Evolutionary conservation across 805 yeast genomes (phyloP).

Genomic region (Jamesozyma gamospora): DNA sequence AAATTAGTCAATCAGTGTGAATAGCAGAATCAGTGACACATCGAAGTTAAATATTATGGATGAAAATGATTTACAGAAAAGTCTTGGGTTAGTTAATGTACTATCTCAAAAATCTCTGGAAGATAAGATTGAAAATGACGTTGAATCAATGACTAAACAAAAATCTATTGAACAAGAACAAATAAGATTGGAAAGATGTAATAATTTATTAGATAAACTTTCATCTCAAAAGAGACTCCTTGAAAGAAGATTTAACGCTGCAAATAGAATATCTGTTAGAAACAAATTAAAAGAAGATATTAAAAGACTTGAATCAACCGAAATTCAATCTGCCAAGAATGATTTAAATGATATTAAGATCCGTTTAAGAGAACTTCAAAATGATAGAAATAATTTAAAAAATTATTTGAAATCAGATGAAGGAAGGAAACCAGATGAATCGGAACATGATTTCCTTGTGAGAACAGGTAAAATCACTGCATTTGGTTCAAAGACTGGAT

Average conservation of each 20-base stretch:
- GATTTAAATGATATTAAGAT: conserved; percentile 57
- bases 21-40: too few relatives aligned
- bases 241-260: conserved; percentile 38
- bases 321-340: conserved; percentile 40
- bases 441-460: conserved; percentile 68
- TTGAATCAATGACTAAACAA: conserved; percentile 48
- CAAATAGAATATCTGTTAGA: conserved; percentile 59
- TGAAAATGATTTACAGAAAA: conserved; percentile 20
- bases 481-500: conserved; percentile 62
- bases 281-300: conserved; percentile 47
- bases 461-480: conserved; percentile 93
- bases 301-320: conserved; percentile 37
- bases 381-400: conserved; percentile 7
- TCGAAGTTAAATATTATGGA: not conserved
- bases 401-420: conserved; percentile 11
- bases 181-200: conserved; percentile 63
- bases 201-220: conserved; percentile 36
- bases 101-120: conserved; percentile 81
- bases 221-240: conserved; percentile 38
- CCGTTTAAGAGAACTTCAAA: conserved; percentile 32
- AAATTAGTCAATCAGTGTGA: too few relatives aligned
- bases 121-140: conserved; percentile 55
- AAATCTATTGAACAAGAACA: conserved; percentile 66
- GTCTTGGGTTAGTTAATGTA: conserved; percentile 42
- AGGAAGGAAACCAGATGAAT: conserved; percentile 56